Conservation (phyloP, 2,329 filamentous ascomycete species). For the Dactylellina haptotyla region DNA sequence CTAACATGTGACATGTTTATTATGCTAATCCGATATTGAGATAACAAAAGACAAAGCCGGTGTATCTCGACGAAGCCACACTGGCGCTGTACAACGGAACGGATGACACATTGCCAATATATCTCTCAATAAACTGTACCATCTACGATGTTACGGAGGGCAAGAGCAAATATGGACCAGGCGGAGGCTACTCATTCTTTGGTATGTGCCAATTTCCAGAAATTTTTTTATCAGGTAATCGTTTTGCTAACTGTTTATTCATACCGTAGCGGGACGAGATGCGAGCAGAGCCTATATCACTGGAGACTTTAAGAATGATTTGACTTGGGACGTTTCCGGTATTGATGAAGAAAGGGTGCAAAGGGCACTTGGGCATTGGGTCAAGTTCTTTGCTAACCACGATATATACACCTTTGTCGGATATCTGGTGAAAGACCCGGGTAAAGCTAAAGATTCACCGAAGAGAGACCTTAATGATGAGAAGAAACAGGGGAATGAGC, state of each 20-base stretch:
- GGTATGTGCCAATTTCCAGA: slow-evolving; percentile 20
- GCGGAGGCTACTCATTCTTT: slow-evolving; percentile 87
- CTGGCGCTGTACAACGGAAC: slow-evolving; percentile 80
- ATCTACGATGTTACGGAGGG: slow-evolving; percentile 84
- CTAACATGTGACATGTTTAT: slow-evolving; percentile 28
- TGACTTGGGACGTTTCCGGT: slow-evolving; percentile 83
- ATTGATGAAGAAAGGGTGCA: slow-evolving; percentile 68
- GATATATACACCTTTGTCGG: slow-evolving; percentile 49
- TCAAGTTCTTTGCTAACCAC: slow-evolving; percentile 37
- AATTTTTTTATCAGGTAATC: background rate
- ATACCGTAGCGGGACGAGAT: slow-evolving; percentile 73
- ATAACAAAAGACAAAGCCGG: slow-evolving; percentile 68
- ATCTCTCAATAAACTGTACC: slow-evolving; percentile 87
- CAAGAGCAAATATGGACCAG: slow-evolving; percentile 78
- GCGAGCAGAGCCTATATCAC: slow-evolving; percentile 90
- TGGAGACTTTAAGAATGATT: slow-evolving; percentile 88
- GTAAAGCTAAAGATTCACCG: slow-evolving; percentile 18
- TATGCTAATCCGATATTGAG: no score
- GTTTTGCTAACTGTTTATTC: background rate
- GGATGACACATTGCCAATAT: slow-evolving; percentile 79
- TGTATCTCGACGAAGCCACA: slow-evolving; percentile 78
- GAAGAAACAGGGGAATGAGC: slow-evolving; percentile 2
- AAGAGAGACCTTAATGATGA: background rate
- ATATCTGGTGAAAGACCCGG: slow-evolving; percentile 25
- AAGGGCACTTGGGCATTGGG: slow-evolving; percentile 50